phyloP scores from a whole-genome alignment of 768 basidiomycete genomes.

The Hemileccinum rubropunctum region DNA sequence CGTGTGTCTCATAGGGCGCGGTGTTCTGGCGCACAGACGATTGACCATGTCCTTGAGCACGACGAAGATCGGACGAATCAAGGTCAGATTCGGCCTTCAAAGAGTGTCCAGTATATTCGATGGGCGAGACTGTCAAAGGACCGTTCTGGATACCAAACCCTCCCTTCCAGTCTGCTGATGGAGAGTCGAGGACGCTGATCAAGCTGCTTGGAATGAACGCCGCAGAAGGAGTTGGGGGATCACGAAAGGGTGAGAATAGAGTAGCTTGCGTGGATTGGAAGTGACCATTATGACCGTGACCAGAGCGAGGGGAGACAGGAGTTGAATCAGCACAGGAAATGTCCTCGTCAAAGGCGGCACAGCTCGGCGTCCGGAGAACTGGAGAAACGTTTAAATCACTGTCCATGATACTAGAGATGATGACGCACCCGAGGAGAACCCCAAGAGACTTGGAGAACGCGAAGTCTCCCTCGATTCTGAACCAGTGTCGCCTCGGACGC shows the following conservation, averaged over 20 bases:
- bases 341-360: conserved; percentile 41
- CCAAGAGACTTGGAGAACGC: conserved; percentile 28
- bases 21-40: conserved; percentile 30
- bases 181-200: conserved; percentile 44
- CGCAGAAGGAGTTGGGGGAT: conserved; percentile 38
- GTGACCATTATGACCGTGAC: conserved; percentile 12
- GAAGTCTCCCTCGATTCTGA: conserved; percentile 14
- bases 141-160: conserved; percentile 14
- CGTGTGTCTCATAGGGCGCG: conserved; percentile 33
- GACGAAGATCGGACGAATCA: conserved; percentile 48
- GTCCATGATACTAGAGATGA: conserved; percentile 19
- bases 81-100: conserved; percentile 34
- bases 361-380: conserved; percentile 36
- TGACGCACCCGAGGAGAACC: conserved; percentile 31
- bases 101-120: conserved; percentile 35
- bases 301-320: conserved; percentile 9
- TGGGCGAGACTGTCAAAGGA: conserved; percentile 39
- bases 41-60: conserved; percentile 19
- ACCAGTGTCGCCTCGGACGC: conserved; percentile 4
- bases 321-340: conserved; percentile 29
- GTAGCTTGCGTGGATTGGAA: conserved; percentile 18
- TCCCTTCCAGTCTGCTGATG: conserved; percentile 55
- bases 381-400: conserved; percentile 8
- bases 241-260: conserved; percentile 56
- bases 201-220: conserved; percentile 56